phyloP scores from a whole-genome alignment of 176 grass and related monocot species.

The Dendrocalamus sinicus region DNA sequence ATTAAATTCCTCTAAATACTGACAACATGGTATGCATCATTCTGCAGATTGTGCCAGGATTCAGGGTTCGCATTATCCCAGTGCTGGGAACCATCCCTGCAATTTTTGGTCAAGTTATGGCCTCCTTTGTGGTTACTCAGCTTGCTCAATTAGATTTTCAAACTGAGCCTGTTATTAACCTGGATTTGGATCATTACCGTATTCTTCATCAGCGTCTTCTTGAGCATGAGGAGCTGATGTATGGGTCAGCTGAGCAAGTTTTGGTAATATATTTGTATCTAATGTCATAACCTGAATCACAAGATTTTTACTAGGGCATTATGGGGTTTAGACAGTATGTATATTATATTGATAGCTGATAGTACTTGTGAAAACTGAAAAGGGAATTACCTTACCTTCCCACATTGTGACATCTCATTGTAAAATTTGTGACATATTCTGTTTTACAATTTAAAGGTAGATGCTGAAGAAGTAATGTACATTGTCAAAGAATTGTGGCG shows the following conservation, averaged over 20 bases:
- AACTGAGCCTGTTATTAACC: conserved; percentile 86
- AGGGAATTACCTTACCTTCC: background rate
- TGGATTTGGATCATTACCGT: conserved; percentile 96
- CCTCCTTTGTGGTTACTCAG: conserved; percentile 81
- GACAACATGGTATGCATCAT: conserved; percentile 28
- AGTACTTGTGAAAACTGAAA: conserved; percentile 8
- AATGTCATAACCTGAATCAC: conserved; percentile 7
- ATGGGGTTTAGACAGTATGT: background rate
- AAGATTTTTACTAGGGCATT: background rate
- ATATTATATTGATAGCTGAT: background rate
- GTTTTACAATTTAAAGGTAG: conserved; percentile 64
- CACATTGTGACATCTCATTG: background rate
- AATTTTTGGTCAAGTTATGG: conserved; percentile 98
- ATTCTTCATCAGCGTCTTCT: conserved; percentile 90
- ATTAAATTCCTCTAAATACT: conserved; percentile 32
- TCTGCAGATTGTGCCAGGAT: conserved; percentile 86
- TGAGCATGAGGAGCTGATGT: conserved; percentile 86
- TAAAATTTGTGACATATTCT: conserved; percentile 23
- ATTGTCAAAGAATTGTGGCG: conserved; percentile 94
- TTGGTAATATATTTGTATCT: conserved; percentile 64
- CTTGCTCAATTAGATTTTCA: conserved; percentile 71
- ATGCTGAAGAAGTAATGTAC: conserved; percentile 92
- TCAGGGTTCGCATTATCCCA: conserved; percentile 95
- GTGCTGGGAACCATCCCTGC: conserved; percentile 92
- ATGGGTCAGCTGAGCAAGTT: conserved; percentile 81